Conservation (phyloP, 148 eudicot genomes). For the Rhododendron ferrugineum region DNA sequence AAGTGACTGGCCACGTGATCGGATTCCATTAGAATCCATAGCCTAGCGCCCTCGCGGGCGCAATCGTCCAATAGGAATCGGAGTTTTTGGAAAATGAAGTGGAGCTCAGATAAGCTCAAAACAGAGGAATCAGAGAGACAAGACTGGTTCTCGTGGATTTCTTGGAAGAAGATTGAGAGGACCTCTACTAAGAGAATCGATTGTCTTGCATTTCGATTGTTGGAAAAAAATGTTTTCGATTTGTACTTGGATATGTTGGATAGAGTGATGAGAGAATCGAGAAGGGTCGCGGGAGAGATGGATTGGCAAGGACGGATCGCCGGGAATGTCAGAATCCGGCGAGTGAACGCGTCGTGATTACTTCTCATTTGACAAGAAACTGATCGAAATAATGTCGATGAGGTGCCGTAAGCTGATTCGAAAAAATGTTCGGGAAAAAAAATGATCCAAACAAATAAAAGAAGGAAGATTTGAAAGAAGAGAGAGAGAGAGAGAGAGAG, state of each 20-base stretch:
- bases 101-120: conserved; percentile 62
- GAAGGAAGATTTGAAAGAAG: neutral
- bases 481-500: neutral
- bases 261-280: conserved; percentile 43
- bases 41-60: conserved; percentile 40
- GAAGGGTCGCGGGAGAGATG: conserved; percentile 39
- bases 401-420: too few species aligned
- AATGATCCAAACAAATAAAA: neutral
- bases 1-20: conserved; percentile 31
- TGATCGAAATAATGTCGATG: neutral
- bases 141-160: conserved; percentile 21
- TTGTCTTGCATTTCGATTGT: conserved; percentile 35
- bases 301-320: conserved; percentile 36
- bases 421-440: too few species aligned
- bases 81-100: conserved; percentile 54
- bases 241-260: conserved; percentile 33
- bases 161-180: conserved; percentile 44
- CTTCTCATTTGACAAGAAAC: conserved; percentile 32
- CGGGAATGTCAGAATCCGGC: conserved; percentile 78
- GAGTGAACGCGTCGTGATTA: conserved; percentile 26
- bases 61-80: conserved; percentile 55
- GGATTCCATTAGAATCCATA: conserved; percentile 55
- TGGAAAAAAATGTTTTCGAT: conserved; percentile 24
- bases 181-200: conserved; percentile 39
- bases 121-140: conserved; percentile 17